A percentile compares a stretch with the other conserved stretches of the same genome.
Conservation (phyloP, 1,284 basidiomycete species). For the Ceratobasidium sp. region DNA sequence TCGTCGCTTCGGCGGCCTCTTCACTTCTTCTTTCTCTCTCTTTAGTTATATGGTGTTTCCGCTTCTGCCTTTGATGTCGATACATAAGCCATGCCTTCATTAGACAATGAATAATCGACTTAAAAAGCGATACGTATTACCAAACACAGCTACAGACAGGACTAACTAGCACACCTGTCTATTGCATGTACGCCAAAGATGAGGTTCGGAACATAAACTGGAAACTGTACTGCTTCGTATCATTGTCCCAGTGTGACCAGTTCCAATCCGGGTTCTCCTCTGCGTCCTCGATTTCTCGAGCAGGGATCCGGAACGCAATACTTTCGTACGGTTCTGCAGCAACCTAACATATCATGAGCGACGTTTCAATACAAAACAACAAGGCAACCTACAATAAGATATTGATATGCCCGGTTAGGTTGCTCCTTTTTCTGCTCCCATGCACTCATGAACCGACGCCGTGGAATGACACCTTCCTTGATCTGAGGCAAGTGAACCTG, state of each 20-base stretch:
- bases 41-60: too few relatives aligned
- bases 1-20: too few relatives aligned
- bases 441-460: slow-evolving; percentile 96
- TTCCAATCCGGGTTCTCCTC: slow-evolving; percentile 92
- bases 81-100: too few relatives aligned
- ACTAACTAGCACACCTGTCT: not conserved
- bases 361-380: slow-evolving; percentile 27
- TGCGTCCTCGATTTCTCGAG: slow-evolving; percentile 97
- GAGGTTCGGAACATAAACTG: slow-evolving; percentile 84
- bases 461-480: slow-evolving; percentile 86
- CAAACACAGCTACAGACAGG: not conserved
- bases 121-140: not conserved
- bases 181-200: slow-evolving; percentile 39
- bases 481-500: slow-evolving; percentile 97
- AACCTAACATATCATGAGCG: slow-evolving; percentile 69
- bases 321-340: slow-evolving; percentile 99
- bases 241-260: slow-evolving; percentile 97
- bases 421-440: slow-evolving; percentile 98
- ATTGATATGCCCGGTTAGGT: slow-evolving; percentile 96
- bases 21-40: too few relatives aligned
- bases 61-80: too few relatives aligned
- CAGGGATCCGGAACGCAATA: slow-evolving; percentile 97
- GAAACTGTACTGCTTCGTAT: slow-evolving; percentile 96
- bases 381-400: slow-evolving; percentile 84
- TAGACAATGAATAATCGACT: too few relatives aligned